Percentiles rank a stretch among this genome's conserved stretches.
Evolutionary conservation across 495 filamentous ascomycete species (phyloP).

Genomic region (Glarea lozoyensis): DNA sequence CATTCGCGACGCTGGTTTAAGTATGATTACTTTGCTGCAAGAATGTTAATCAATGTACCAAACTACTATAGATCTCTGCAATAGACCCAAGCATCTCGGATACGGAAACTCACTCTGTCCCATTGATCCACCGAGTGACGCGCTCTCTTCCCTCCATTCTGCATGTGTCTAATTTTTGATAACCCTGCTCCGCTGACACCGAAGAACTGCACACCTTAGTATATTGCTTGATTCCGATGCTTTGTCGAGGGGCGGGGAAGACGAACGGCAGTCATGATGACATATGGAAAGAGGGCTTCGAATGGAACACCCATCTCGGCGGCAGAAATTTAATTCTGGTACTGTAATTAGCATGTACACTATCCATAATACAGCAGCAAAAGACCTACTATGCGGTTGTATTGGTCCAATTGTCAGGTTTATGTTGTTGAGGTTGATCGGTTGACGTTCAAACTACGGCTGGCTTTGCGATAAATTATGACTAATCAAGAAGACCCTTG

Average conservation of each 20-base stretch:
- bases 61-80: no score
- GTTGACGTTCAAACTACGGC: no score
- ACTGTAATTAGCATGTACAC: constrained; percentile 10
- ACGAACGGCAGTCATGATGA: constrained; percentile 77
- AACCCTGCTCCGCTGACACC: constrained; percentile 71
- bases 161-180: constrained; percentile 60
- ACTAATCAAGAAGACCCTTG: constrained; percentile 6
- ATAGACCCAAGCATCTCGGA: neutral
- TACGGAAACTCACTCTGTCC: constrained; percentile 65
- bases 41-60: no score
- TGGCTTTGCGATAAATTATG: constrained; percentile 1
- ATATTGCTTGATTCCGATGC: no score
- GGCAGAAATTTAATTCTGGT: constrained; percentile 8
- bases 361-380: no score
- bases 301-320: constrained; percentile 87
- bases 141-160: constrained; percentile 81
- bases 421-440: no score
- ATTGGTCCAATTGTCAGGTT: no score
- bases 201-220: constrained; percentile 65
- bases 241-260: constrained; percentile 11
- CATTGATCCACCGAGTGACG: constrained; percentile 83
- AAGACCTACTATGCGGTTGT: no score
- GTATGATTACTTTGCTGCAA: no score
- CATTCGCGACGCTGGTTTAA: no score
- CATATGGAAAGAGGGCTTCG: constrained; percentile 91